Conservation (phyloP, 2,329 filamentous ascomycete genomes). For the Fusarium sp. region DNA sequence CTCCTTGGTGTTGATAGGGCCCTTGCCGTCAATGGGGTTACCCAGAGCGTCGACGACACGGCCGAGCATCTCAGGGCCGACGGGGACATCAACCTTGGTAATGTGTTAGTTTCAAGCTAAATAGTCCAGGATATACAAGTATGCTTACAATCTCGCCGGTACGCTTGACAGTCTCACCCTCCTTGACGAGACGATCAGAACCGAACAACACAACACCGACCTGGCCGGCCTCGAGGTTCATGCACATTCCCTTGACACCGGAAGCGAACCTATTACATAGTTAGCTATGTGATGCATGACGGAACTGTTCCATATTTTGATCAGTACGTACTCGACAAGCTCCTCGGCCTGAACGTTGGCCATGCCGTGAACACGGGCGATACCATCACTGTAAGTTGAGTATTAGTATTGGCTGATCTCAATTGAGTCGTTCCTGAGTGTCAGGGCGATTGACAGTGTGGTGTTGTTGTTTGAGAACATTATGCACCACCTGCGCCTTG, state of each 20-base stretch:
- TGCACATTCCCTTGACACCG: slow-evolving; percentile 99
- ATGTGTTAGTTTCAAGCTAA: slow-evolving; percentile 36
- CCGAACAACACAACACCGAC: slow-evolving; percentile 99
- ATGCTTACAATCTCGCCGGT: slow-evolving; percentile 95
- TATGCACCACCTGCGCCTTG: slow-evolving; percentile 22
- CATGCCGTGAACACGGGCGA: slow-evolving; percentile 99
- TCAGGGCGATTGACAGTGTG: slow-evolving; percentile 10
- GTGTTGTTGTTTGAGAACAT: slow-evolving; percentile 16
- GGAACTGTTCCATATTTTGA: slow-evolving; percentile 7
- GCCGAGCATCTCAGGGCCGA: slow-evolving; percentile 91
- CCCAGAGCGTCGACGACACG: slow-evolving; percentile 99
- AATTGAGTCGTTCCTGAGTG: slow-evolving; percentile 31
- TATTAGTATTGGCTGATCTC: slow-evolving; percentile 42
- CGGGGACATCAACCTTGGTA: slow-evolving; percentile 91
- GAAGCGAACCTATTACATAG: slow-evolving; percentile 84
- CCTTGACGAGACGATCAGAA: slow-evolving; percentile 99
- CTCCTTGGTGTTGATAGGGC: slow-evolving; percentile 90
- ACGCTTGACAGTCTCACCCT: slow-evolving; percentile 99
- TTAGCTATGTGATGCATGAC: slow-evolving; percentile 31
- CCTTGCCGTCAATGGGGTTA: slow-evolving; percentile 99
- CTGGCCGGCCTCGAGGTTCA: slow-evolving; percentile 99
- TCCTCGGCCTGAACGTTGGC: slow-evolving; percentile 99
- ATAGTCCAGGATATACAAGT: not conserved
- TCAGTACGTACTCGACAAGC: slow-evolving; percentile 90
- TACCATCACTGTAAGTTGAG: slow-evolving; percentile 85